Percentiles rank a stretch among this genome's conserved stretches.
phyloP scores from a whole-genome alignment of 495 filamentous ascomycete species.

The Daldinia grandis region DNA sequence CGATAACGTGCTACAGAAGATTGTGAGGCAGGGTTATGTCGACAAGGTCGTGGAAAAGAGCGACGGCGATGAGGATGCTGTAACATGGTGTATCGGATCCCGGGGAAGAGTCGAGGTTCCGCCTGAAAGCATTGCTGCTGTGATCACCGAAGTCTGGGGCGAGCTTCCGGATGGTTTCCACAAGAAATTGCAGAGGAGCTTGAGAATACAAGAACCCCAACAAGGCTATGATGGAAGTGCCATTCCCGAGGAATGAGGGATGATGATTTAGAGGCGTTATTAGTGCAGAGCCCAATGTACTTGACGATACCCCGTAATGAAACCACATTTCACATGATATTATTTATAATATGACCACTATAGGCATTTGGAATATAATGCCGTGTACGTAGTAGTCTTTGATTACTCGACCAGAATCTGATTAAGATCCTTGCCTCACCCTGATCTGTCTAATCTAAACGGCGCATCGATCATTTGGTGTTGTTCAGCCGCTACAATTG shows the following conservation, averaged over 20 bases:
- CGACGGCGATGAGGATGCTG: conserved; percentile 72
- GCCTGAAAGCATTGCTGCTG: conserved; percentile 70
- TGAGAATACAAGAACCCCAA: conserved; percentile 55
- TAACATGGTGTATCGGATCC: conserved; percentile 81
- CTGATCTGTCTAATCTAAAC: background rate
- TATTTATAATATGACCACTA: background rate
- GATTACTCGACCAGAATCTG: background rate
- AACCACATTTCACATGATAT: background rate
- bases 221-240: conserved; percentile 27
- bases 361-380: background rate
- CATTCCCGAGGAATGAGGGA: conserved; percentile 49
- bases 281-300: background rate
- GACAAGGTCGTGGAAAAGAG: conserved; percentile 70
- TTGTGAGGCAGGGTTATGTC: conserved; percentile 85
- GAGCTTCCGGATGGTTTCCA: conserved; percentile 60
- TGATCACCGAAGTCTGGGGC: conserved; percentile 71
- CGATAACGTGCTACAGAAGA: conserved; percentile 74
- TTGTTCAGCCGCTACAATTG: background rate
- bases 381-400: background rate
- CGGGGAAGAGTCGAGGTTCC: conserved; percentile 89
- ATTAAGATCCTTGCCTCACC: background rate
- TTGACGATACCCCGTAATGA: background rate
- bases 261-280: background rate
- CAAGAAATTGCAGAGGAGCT: conserved; percentile 60
- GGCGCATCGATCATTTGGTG: background rate